Percentiles rank a stretch among this genome's conserved stretches.
Conservation (phyloP, 176 grass and related monocot genomes). For the Ananas comosus region DNA sequence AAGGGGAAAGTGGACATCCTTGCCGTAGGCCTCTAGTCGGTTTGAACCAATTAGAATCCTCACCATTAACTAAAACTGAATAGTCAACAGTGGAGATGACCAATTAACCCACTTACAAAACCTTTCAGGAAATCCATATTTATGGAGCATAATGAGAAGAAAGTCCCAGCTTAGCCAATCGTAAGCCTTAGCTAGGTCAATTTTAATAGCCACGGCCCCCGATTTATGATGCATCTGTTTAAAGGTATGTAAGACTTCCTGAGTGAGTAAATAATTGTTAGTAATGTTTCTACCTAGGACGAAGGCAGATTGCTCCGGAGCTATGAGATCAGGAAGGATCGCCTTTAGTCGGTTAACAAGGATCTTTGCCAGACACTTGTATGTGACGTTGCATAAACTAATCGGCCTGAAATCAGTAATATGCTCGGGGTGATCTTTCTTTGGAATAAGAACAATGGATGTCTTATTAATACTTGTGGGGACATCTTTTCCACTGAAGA, state of each 20-base stretch:
- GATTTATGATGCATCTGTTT: neutral
- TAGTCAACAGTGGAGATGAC: neutral
- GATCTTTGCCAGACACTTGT: neutral
- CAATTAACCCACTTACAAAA: neutral
- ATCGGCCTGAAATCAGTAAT: too few relatives aligned
- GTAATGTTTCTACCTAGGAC: neutral
- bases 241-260: neutral
- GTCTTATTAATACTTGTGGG: too few relatives aligned
- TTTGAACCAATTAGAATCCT: neutral
- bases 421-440: too few relatives aligned
- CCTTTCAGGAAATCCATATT: neutral
- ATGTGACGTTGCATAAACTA: too few relatives aligned
- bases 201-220: neutral
- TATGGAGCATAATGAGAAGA: neutral
- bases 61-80: neutral
- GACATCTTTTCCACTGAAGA: too few relatives aligned
- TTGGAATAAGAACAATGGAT: too few relatives aligned
- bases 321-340: neutral
- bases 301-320: too few relatives aligned
- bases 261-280: neutral
- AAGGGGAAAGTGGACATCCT: neutral
- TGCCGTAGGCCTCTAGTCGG: neutral
- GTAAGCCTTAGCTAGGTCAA: neutral
- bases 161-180: too few relatives aligned
- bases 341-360: neutral